These are phyloP conservation scores for Talaromyces sp. DNA, from an alignment of 2,329 filamentous ascomycete species.

Conservation along the genomic window DNA sequence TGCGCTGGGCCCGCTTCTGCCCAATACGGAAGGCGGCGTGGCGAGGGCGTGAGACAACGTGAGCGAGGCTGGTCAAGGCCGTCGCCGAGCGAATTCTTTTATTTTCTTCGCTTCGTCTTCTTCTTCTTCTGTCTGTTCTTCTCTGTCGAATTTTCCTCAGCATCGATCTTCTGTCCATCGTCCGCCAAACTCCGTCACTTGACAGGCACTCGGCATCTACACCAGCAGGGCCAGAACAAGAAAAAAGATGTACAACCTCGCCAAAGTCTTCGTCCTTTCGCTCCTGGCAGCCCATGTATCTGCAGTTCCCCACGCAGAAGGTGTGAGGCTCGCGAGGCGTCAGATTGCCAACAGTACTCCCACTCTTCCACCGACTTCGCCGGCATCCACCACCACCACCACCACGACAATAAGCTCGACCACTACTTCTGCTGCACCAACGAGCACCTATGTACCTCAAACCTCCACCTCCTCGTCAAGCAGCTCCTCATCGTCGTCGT, in stretches of 20 bases:
- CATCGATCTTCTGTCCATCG: background rate
- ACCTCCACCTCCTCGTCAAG: background rate
- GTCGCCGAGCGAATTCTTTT: background rate
- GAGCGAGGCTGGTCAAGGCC: background rate
- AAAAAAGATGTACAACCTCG: conserved; percentile 3
- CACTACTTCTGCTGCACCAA: background rate
- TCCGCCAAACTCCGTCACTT: background rate
- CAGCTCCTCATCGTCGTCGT: background rate
- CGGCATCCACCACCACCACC: background rate
- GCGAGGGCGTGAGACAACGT: background rate
- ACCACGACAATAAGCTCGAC: background rate
- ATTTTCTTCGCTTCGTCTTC: background rate
- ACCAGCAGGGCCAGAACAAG: background rate
- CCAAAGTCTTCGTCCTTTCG: conserved; percentile 5
- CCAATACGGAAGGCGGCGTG: background rate
- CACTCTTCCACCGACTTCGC: conserved; percentile 1
- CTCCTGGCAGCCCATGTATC: conserved; percentile 6
- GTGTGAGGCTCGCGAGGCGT: conserved; percentile 2
- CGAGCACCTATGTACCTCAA: background rate
- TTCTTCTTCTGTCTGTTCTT: background rate
- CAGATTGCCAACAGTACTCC: conserved; percentile 3
- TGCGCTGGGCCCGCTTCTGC: background rate
- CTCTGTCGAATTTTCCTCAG: background rate
- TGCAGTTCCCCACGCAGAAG: background rate
- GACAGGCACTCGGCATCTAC: background rate